These are phyloP conservation scores for Harringtonia aguacate DNA, from an alignment of 2,329 filamentous ascomycete species.

Conservation along the genomic window DNA sequence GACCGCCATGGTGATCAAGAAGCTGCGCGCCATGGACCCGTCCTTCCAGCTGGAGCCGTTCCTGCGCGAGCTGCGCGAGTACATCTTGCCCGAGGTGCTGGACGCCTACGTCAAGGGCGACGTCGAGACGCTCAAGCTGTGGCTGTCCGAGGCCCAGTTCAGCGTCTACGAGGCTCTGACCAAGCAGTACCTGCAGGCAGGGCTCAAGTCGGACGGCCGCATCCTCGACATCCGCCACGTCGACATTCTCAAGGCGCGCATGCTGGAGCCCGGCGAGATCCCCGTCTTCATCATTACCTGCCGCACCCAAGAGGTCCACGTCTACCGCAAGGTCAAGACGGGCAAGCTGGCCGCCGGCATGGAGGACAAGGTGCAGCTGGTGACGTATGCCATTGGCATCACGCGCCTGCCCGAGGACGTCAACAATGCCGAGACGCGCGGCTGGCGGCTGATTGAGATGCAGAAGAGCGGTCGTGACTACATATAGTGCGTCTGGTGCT, in stretches of 20 bases:
- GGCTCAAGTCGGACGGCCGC: constrained; percentile 86
- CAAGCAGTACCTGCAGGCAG: constrained; percentile 88
- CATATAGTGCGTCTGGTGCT: constrained; percentile 26
- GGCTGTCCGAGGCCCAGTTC: constrained; percentile 93
- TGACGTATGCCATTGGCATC: constrained; percentile 95
- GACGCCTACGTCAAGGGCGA: constrained; percentile 98
- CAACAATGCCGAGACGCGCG: constrained; percentile 90
- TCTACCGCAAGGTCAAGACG: constrained; percentile 87
- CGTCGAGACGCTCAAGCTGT: constrained; percentile 78
- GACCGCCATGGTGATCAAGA: constrained; percentile 94
- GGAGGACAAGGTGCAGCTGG: constrained; percentile 97
- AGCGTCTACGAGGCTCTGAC: constrained; percentile 94
- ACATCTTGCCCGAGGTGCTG: constrained; percentile 92
- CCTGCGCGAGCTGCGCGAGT: constrained; percentile 89
- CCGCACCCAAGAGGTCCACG: constrained; percentile 93
- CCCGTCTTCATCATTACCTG: constrained; percentile 97
- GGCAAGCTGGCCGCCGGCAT: constrained; percentile 87
- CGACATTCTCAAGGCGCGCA: constrained; percentile 70
- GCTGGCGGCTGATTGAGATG: constrained; percentile 95
- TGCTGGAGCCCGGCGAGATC: constrained; percentile 76
- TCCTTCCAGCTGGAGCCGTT: constrained; percentile 92
- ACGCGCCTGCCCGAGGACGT: constrained; percentile 92
- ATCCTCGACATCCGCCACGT: constrained; percentile 94
- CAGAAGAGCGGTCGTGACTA: constrained; percentile 96
- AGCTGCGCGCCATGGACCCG: constrained; percentile 92